A percentile compares a stretch with the other conserved stretches of the same genome.
Conservation (phyloP, 257 asterid genomes). For the Ophiorrhiza pumila region DNA sequence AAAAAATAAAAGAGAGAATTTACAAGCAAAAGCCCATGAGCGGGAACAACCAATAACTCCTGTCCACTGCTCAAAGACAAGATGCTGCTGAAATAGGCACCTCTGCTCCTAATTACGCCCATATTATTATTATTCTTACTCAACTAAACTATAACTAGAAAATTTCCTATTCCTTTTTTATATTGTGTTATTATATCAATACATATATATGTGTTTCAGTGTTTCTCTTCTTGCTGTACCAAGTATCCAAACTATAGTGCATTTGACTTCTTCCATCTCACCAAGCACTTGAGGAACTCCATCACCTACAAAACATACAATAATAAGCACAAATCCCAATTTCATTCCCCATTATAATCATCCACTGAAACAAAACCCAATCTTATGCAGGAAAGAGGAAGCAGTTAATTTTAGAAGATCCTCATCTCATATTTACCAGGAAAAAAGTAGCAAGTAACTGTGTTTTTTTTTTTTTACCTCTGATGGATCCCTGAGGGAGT, state of each 20-base stretch:
- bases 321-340: background rate
- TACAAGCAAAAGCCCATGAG: conserved; percentile 21
- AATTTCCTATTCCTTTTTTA: too few species aligned
- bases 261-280: conserved; percentile 58
- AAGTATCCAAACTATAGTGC: conserved; percentile 17
- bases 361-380: background rate
- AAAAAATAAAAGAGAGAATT: conserved; percentile 6
- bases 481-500: conserved; percentile 81
- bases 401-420: too few species aligned
- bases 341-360: background rate
- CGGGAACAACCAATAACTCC: conserved; percentile 20
- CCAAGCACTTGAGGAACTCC: conserved; percentile 79
- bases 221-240: too few species aligned
- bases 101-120: conserved; percentile 63
- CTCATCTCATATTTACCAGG: too few species aligned
- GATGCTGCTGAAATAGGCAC: conserved; percentile 29
- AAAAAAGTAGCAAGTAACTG: too few species aligned
- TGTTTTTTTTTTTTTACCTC: conserved; percentile 74
- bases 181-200: too few species aligned
- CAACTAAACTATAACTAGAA: conserved; percentile 12
- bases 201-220: too few species aligned
- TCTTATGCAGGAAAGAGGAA: too few species aligned
- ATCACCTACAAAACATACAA: conserved; percentile 47
- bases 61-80: conserved; percentile 12
- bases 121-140: conserved; percentile 14